Evolutionary conservation across 1,139 yeast genomes (phyloP), one percentile per base, ranked within the genome.

Genomic region (Geotrichum candidum): DNA sequence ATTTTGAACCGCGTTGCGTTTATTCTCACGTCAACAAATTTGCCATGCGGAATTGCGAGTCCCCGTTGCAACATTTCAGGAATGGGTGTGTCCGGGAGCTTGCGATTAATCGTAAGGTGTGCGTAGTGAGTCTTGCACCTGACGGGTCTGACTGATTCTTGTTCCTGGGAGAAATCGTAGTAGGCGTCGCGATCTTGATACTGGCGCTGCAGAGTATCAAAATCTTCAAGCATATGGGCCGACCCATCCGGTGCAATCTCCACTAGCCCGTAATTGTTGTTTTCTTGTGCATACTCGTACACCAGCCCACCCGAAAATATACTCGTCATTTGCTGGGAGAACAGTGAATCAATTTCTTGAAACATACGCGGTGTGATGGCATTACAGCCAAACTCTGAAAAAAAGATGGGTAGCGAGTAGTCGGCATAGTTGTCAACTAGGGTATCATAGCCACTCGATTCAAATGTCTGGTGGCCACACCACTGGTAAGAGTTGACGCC

Each of bases 401-500:
- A 86, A 72, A 92, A 85, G 38, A 91, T 76, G 15, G 97, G 97
- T 63, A 90, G 85, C 15, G 90, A 79, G 66, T 90, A 80, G 73
- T 87, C 82, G 52, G 77, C 69, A 73, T 86, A 85, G 61, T 86
- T 84, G 18, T 80, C 73, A 68, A 87, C 87, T 69, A 86, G 78
- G 56, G 73, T 77, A 59, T 77, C 80, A 73, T 87, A 90, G 51
- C 96, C 96, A n/a, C 94, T 85, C 2, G 83, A 70, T 60, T 76
- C 68, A 82, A 86, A 88, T 62, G 81, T 78, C 29, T 82, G 80
- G 31, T 82, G 72, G 58, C 90, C 86, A 76, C 97, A 91, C 97
- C 97, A 78, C 74, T 88, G 90, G 75, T 91, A 91, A 68, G 94
- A 88, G 79, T 92, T 91, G 70, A 92, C 83, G 60, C 97, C 97